A percentile compares a stretch with the other conserved stretches of the same genome.
Conservation (phyloP, 2,329 filamentous ascomycete genomes). For the Curvularia eragrostidis region DNA sequence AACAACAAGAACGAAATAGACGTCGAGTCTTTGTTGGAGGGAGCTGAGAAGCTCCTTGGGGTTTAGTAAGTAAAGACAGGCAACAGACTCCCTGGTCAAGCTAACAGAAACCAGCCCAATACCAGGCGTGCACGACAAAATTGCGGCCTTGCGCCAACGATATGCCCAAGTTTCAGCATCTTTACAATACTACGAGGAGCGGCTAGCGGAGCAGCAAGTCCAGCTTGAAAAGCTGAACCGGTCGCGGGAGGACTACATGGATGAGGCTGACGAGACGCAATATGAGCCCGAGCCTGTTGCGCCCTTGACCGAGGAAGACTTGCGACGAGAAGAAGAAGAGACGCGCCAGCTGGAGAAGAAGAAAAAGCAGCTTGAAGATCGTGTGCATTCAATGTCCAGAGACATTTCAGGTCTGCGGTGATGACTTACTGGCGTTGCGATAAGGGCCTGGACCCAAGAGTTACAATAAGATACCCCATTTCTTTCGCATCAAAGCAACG, state of each 20-base stretch:
- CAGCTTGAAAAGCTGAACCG: conserved; percentile 76
- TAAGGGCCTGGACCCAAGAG: conserved; percentile 5
- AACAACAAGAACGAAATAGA: conserved; percentile 75
- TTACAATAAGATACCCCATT: conserved; percentile 17
- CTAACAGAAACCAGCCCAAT: conserved; percentile 63
- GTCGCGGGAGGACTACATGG: conserved; percentile 63
- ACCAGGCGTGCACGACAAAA: conserved; percentile 77
- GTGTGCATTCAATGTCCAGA: conserved; percentile 71
- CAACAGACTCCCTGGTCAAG: accelerated
- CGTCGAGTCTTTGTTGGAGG: conserved; percentile 81
- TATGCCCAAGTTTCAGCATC: conserved; percentile 75
- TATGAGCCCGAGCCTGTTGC: conserved; percentile 51
- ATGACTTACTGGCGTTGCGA: neutral
- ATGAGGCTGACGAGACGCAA: conserved; percentile 58
- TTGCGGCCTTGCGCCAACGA: conserved; percentile 73
- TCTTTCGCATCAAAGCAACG: conserved; percentile 2
- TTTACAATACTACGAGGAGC: conserved; percentile 78
- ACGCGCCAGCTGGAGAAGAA: conserved; percentile 68
- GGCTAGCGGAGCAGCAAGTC: conserved; percentile 76
- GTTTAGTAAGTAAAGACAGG: conserved; percentile 70
- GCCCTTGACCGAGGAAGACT: conserved; percentile 70
- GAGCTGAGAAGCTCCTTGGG: conserved; percentile 86
- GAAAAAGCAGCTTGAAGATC: conserved; percentile 67
- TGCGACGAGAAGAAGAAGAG: conserved; percentile 73
- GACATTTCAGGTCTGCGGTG: conserved; percentile 67